Evolutionary conservation across 176 grass and related monocot species (phyloP), one percentile per base, ranked within the genome.

Genomic region (Pontederia crassipes): DNA sequence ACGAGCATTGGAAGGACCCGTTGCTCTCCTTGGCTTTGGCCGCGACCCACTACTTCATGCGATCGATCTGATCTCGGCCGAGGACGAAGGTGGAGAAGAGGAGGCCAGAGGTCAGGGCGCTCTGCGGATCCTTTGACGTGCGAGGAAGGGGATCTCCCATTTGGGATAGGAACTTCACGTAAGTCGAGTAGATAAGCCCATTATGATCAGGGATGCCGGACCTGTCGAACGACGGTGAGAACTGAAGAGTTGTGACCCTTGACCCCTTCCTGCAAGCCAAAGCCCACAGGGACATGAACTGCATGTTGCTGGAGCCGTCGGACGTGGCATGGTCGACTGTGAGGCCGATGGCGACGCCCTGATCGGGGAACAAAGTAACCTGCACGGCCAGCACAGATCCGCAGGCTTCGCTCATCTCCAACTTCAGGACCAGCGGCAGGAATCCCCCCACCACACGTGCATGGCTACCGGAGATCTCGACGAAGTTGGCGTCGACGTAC

Each of bases 1-100:
- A 73, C 1, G 82, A 83, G 76, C 78, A 86, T 28, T 48, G 72
- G 0, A 77, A 64, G 27, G 82, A 72, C 52, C 10, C 16, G 9
- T 15, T 46, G 66, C 8, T 10, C 52, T 14, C 58, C 68, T 45
- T 15, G 4, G 66, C 8, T 70, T 56, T n/a, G 51, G 13, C 51
- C 10, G 14, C 4, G 14, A 16, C 51, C 51, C 3, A n/a, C 4
- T 53, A 11, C 51, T 16, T 53, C 9, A 53, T 9, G 2, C 11
- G 3, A 13, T 53, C 14, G 12, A 65, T 28, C 48, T 51, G 62
- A 2, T 28, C 18, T 13, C 11, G 17, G 13, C 2, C 27, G 11
- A 65, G 17, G 18, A 17, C 7, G 62, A 65, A 65, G 9, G 62
- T 13, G 62, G 46, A 10, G 62, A 9, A 26, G 61, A 18, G 11